A percentile compares a stretch with the other conserved stretches of the same genome.
Conservation (phyloP, 2,329 filamentous ascomycete genomes). For the Penicillium crustosum region DNA sequence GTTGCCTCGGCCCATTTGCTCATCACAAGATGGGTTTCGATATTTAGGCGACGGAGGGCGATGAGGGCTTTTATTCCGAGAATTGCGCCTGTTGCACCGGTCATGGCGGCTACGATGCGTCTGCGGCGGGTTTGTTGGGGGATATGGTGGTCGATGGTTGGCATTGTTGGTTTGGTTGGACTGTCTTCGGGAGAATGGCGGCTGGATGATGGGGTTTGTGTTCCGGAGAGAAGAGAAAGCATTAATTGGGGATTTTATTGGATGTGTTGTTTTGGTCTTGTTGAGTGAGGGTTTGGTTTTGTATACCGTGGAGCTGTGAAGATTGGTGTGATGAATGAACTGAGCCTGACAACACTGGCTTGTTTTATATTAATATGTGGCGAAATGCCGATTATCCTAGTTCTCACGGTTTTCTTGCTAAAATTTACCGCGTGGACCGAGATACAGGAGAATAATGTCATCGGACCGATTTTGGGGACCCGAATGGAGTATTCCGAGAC, state of each 20-base stretch:
- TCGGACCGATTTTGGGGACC: background rate
- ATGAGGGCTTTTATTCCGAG: constrained; percentile 46
- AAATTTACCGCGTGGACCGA: background rate
- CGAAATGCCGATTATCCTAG: background rate
- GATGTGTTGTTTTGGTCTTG: background rate
- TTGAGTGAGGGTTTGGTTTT: background rate
- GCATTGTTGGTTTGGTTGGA: background rate
- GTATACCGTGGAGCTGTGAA: background rate
- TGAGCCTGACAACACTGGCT: background rate
- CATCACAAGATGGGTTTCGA: constrained; percentile 52
- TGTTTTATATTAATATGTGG: background rate
- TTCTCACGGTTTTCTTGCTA: too few species aligned
- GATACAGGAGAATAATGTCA: background rate
- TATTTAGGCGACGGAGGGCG: constrained; percentile 42
- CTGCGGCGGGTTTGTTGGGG: background rate
- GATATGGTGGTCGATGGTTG: background rate
- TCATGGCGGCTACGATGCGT: constrained; percentile 52
- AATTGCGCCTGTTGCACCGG: constrained; percentile 51
- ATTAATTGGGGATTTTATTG: background rate
- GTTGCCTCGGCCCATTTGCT: constrained; percentile 53
- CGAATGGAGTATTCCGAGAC: background rate
- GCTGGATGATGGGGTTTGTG: background rate
- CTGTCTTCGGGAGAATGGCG: background rate
- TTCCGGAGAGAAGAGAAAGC: background rate
- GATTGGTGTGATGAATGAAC: background rate